Conservation (phyloP, 1,139 yeast species). For the Meyerozyma elateridarum region DNA sequence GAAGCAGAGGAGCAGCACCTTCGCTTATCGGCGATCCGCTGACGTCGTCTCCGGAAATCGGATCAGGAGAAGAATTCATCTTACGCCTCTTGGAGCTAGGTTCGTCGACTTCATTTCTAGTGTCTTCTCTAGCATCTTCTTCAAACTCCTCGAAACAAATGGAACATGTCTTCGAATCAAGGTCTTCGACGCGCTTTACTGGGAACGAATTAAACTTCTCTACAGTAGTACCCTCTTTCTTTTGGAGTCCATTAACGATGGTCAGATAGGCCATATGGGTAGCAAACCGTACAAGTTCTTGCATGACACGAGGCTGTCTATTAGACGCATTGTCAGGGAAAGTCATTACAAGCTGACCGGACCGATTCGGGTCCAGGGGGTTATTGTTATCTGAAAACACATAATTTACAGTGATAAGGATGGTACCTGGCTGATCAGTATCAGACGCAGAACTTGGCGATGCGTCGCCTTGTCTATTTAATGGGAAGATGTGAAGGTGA, state of each 20-base stretch:
- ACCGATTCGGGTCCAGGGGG: conserved; percentile 38
- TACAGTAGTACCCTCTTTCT: conserved; percentile 46
- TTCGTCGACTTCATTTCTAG: conserved; percentile 4
- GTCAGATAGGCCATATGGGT: conserved; percentile 67
- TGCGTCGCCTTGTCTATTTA: neutral
- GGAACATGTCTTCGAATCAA: conserved; percentile 45
- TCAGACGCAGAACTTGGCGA: neutral
- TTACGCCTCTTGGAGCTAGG: conserved; percentile 12
- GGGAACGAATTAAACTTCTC: conserved; percentile 50
- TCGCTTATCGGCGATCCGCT: conserved; percentile 4
- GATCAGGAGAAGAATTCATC: conserved; percentile 7
- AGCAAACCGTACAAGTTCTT: conserved; percentile 58
- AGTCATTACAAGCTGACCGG: conserved; percentile 56
- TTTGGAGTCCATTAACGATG: conserved; percentile 41
- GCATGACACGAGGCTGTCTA: conserved; percentile 48
- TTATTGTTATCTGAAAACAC: conserved; percentile 41
- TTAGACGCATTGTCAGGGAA: conserved; percentile 62
- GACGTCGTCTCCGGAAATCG: conserved; percentile 1
- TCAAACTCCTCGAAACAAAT: conserved; percentile 62
- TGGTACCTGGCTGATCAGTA: conserved; percentile 17
- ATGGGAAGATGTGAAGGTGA: conserved; percentile 1
- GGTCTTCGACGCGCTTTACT: conserved; percentile 23
- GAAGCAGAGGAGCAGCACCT: conserved; percentile 1
- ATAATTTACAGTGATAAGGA: conserved; percentile 42
- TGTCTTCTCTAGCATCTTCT: conserved; percentile 6